These are phyloP conservation scores for Crucihimalaya himalaica DNA, from an alignment of 345 rosid genomes.

Conservation along the genomic window DNA sequence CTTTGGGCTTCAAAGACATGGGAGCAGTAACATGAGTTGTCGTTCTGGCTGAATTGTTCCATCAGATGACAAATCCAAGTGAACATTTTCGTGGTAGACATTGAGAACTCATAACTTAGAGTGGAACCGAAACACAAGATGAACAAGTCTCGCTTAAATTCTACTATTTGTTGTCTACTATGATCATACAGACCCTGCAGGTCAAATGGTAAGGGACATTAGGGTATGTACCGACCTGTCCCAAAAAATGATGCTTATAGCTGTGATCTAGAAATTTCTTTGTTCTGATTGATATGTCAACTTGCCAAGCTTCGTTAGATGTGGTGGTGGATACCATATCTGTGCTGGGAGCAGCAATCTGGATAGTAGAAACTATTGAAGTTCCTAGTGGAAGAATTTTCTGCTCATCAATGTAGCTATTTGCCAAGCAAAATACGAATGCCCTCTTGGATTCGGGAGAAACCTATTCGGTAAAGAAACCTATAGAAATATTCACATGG, in stretches of 20 bases:
- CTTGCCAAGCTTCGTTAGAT: not conserved
- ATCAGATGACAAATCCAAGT: not conserved
- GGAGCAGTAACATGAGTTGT: not conserved
- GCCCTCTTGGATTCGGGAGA: not conserved
- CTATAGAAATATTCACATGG: not conserved
- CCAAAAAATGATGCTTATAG: not conserved
- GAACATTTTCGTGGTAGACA: not conserved
- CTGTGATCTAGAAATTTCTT: not conserved
- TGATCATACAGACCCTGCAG: not conserved
- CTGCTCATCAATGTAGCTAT: not conserved
- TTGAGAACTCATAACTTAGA: not conserved
- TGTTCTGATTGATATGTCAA: not conserved
- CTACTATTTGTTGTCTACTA: not conserved
- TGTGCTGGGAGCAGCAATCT: not conserved
- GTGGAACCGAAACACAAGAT: not conserved
- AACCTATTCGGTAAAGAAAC: not conserved
- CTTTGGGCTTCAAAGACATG: not conserved
- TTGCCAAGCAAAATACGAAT: not conserved
- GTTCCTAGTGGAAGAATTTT: not conserved
- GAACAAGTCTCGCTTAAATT: not conserved
- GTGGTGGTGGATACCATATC: not conserved
- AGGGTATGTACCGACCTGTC: not conserved
- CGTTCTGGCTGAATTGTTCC: not conserved
- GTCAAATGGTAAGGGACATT: not conserved
- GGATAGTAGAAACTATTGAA: not conserved